Evolutionary conservation across 148 eudicot species (phyloP).

Genomic region (Rhododendron ferrugineum): DNA sequence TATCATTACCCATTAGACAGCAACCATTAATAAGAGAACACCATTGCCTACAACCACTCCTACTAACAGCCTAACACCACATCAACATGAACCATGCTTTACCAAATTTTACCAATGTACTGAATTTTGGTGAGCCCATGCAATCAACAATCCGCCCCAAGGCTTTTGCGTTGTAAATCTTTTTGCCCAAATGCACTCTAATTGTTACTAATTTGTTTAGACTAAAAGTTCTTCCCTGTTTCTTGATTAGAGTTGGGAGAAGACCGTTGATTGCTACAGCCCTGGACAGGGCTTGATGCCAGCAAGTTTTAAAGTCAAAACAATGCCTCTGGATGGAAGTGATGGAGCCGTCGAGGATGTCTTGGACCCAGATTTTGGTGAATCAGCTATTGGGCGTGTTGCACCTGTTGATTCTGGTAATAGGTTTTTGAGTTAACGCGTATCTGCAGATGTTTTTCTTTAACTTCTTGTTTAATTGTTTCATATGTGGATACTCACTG

Average conservation of each 20-base stretch:
- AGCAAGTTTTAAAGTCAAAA: slow-evolving; percentile 82
- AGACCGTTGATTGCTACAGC: slow-evolving; percentile 84
- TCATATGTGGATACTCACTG: background rate
- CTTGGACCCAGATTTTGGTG: slow-evolving; percentile 92
- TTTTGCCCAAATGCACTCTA: background rate
- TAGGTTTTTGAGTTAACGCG: background rate
- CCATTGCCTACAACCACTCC: background rate
- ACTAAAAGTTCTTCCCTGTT: background rate
- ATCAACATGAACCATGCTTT: background rate
- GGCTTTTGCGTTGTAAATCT: background rate
- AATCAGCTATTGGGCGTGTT: slow-evolving; percentile 94
- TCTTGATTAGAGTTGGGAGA: slow-evolving; percentile 75
- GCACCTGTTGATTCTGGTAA: slow-evolving; percentile 97
- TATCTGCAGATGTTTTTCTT: background rate
- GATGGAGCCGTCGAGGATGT: slow-evolving; percentile 71
- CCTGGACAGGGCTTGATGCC: slow-evolving; percentile 97
- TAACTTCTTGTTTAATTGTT: background rate
- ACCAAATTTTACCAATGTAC: background rate
- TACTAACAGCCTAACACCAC: background rate
- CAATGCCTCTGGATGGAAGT: slow-evolving; percentile 51
- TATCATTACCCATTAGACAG: background rate
- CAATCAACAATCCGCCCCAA: background rate
- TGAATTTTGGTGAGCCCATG: background rate
- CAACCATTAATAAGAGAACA: background rate
- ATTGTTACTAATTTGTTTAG: background rate